Evolutionary conservation across 176 grass and related monocot species (phyloP), one percentile per base, ranked within the genome.

Genomic region (Zoysia pacifica): DNA sequence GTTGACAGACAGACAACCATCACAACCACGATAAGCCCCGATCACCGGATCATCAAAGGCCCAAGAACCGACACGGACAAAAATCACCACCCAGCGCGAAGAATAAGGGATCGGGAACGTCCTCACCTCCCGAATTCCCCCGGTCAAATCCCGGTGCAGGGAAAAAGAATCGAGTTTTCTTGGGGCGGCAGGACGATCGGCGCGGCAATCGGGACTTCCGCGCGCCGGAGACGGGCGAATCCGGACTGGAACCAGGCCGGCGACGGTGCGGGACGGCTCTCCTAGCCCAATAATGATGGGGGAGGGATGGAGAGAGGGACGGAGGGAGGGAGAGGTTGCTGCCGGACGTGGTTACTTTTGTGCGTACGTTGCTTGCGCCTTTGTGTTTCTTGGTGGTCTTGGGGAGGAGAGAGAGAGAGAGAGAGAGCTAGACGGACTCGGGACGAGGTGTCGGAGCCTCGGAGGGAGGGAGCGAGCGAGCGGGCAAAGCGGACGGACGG

Each of bases 61-160:
- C 38, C 10, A 53, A 76, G 11, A 39, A 62, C 19, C 10, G 18
- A 60, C 53, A 44, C 35, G 53, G 3, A 44, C 20, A 70, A 28
- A 28, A 28, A 28, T 28, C 28, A 52, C 20, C 47, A 9, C 14
- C n/a, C 3, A 47, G 70, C 12, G 43, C 37, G 13, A 0, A 0
- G 3, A 12, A 15, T 41, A 73, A 39, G 7, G 46, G 74, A 61
- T 20, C 77, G 62, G 48, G 53, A 70, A 81, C 28, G 70, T 81
- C 39, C 85, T 87, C 70, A 87, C 82, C 85, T 28, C 72, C 72
- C 65, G 12, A 62, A 69, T 51, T 41, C 41, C 62, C 76, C 42
- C 42, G 10, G 48, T 9, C 68, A 62, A 42, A 28, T 28, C 65
- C 10, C 15, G 6, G 9, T 9, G 15, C 37, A 40, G 12, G 44